phyloP scores from a whole-genome alignment of 768 basidiomycete species.

The Mrakia hoshinonis region DNA sequence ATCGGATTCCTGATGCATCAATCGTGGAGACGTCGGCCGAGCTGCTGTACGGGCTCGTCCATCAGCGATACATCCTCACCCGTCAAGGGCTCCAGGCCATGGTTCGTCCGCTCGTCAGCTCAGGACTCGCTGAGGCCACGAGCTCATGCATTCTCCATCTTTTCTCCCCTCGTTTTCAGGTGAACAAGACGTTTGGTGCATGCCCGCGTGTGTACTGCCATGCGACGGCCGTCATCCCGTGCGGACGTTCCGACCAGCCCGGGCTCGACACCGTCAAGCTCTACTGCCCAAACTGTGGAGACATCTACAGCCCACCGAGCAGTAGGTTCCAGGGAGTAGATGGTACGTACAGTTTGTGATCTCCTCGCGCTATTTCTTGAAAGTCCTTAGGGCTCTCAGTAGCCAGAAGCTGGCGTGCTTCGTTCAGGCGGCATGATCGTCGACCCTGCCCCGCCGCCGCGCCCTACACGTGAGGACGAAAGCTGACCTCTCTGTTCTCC shows the following conservation, averaged over 20 bases:
- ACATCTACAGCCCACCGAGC: slow-evolving; percentile 90
- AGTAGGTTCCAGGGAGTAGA: slow-evolving; percentile 93
- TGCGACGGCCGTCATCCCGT: slow-evolving; percentile 80
- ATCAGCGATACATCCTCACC: slow-evolving; percentile 94
- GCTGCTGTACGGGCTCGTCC: slow-evolving; percentile 91
- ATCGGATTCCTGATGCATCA: slow-evolving; percentile 94
- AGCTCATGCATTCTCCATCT: background rate
- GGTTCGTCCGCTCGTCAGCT: slow-evolving; percentile 47
- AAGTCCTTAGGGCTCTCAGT: background rate
- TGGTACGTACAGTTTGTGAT: slow-evolving; percentile 49
- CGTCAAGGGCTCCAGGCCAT: slow-evolving; percentile 87
- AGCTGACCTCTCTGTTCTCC: background rate
- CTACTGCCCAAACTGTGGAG: slow-evolving; percentile 95
- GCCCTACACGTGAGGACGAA: too few relatives aligned
- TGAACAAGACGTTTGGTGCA: slow-evolving; percentile 85
- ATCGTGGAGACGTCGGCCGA: slow-evolving; percentile 98
- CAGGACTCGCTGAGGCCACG: background rate
- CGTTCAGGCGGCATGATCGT: too few relatives aligned
- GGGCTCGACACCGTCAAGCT: slow-evolving; percentile 96
- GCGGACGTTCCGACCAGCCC: slow-evolving; percentile 88
- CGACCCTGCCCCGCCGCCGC: background rate
- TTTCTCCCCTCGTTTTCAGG: slow-evolving; percentile 47
- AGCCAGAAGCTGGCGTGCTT: too few relatives aligned
- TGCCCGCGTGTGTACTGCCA: slow-evolving; percentile 95
- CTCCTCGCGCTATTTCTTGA: background rate